Base-by-base conservation (phyloP, 441 rosid species). In the Brassica hybrid region DNA sequence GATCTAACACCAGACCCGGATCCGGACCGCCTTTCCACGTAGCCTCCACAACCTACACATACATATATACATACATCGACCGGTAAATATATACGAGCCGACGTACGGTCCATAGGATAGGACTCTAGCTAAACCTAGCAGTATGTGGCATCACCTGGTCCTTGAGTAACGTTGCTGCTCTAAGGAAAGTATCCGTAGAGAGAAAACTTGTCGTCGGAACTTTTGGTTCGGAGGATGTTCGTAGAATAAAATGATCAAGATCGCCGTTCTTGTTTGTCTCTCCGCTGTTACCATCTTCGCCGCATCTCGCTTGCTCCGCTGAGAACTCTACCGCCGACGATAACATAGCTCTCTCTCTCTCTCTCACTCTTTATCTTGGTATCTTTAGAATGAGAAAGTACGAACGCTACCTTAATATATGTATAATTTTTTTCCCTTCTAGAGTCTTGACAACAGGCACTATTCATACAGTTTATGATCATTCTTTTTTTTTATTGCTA, bases 151-250 rank as follows among this genome's bases (percentile, higher is more conserved):
- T 32, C 63, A 91, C 96, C 93, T 83, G 84, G 79, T 89, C 79
- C 77, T 89, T 90, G 65, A 94, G 91, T 62, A 91, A 86, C 21
- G 86, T 16, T 74, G 96, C 97, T 9, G 91, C 93, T 78, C 63
- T 67, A 71, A 89, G 90, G 63, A 88, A 84, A 73, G 84, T 74
- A 2, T 92, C 85, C 0, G 72, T 7, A 0, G 88, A 45, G 68
- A 91, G 85, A 7, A 81, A 64, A 25, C 85, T 79, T 10, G 25
- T 9, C 25, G 30, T 59, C 5, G 73, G 68, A 60, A 71, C 80
- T 63, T 76, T 23, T 9, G 85, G 89, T 71, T 88, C 84, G 17
- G 83, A 27, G 74, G 61, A 68, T 72, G 5, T 50, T 17, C 13
- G 79, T 56, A 72, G 65, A 72, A 84, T 68, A 3, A 77, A 69